Conservation (phyloP, 495 filamentous ascomycete genomes). For the Aspergillus saccharolyticus region DNA sequence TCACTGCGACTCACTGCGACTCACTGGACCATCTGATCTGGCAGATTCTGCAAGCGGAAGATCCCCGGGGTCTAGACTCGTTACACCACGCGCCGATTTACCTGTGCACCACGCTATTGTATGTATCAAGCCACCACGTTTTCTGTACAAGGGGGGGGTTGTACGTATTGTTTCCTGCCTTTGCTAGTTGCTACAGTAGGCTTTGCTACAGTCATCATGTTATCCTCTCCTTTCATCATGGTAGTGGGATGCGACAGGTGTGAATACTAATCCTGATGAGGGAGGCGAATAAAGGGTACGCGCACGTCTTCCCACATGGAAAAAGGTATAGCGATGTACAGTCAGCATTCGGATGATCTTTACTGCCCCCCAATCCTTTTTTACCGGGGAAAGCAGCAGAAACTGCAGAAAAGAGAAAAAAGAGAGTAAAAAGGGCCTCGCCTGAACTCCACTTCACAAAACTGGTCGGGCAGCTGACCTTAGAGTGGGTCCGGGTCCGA, state of each 20-base stretch:
- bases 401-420: neutral
- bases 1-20: too few relatives aligned
- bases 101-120: neutral
- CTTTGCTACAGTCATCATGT: neutral
- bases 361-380: neutral
- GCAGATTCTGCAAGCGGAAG: conserved; percentile 26
- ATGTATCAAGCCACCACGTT: neutral
- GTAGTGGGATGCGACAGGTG: neutral
- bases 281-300: neutral
- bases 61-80: conserved; percentile 19
- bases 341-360: neutral
- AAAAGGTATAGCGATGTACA: neutral
- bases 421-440: conserved; percentile 6
- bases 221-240: neutral
- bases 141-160: neutral
- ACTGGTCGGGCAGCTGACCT: conserved; percentile 19
- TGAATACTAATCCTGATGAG: neutral
- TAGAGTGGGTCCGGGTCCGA: conserved; percentile 17
- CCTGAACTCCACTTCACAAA: conserved; percentile 16
- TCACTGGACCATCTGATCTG: conserved; percentile 22
- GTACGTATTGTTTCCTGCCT: neutral
- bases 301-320: neutral
- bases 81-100: neutral
- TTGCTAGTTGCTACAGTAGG: neutral
- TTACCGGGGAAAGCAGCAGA: neutral